Conservation (phyloP, 768 basidiomycete species). For the Tylopilus rubrobrunneus region DNA sequence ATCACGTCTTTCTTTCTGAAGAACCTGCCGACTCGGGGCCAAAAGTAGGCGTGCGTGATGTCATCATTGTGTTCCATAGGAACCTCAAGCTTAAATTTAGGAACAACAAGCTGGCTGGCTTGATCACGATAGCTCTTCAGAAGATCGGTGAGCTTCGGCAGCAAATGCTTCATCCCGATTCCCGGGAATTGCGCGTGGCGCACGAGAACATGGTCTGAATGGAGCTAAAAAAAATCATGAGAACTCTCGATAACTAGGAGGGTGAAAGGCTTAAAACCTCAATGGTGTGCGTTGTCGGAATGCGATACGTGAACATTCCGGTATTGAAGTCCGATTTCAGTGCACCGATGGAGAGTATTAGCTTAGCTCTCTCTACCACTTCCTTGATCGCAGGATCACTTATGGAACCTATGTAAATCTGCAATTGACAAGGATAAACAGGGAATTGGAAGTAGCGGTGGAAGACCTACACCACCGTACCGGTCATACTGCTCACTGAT, state of each 20-base stretch:
- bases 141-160: conserved; percentile 64
- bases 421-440: not conserved
- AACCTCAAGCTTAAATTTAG: conserved; percentile 35
- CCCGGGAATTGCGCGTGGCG: conserved; percentile 59
- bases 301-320: conserved; percentile 78
- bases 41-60: conserved; percentile 80
- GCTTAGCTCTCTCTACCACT: conserved; percentile 68
- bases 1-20: conserved; percentile 73
- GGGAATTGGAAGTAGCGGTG: not conserved
- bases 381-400: conserved; percentile 63
- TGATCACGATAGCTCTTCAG: conserved; percentile 39
- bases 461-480: conserved; percentile 69
- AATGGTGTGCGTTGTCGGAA: conserved; percentile 53
- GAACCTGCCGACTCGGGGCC: conserved; percentile 75
- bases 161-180: conserved; percentile 74
- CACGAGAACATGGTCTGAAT: conserved; percentile 68
- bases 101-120: conserved; percentile 45
- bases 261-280: conserved; percentile 44
- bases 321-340: conserved; percentile 84
- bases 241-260: not conserved
- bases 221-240: conserved; percentile 45
- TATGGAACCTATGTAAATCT: conserved; percentile 78
- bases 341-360: conserved; percentile 70
- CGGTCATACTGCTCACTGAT: conserved; percentile 67
- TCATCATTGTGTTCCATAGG: conserved; percentile 47